Percentiles rank a stretch among this genome's conserved stretches.
These are phyloP conservation scores for Amoebophrya sp. DNA, from an alignment of 169 alveolate species.

Conservation along the genomic window DNA sequence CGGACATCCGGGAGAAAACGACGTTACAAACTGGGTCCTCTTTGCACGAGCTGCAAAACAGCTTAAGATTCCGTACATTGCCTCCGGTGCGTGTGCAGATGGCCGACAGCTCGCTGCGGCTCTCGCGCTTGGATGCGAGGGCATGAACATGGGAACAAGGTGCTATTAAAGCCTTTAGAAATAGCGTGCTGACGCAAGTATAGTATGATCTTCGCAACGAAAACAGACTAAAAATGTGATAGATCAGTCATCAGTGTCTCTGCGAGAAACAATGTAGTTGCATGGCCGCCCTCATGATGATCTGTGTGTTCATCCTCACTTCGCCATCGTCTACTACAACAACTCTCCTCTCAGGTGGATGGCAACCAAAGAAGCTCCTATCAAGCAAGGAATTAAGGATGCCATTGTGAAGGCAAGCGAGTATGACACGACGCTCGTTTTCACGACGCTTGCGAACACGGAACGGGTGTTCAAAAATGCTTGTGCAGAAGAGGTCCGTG, in stretches of 20 bases:
- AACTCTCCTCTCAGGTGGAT: no score
- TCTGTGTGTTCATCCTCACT: no score
- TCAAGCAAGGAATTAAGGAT: constrained; percentile 16
- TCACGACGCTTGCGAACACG: constrained; percentile 14
- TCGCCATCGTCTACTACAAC: no score
- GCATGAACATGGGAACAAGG: constrained; percentile 35
- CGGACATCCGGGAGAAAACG: constrained; percentile 34
- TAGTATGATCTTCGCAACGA: no score
- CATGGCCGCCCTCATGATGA: no score
- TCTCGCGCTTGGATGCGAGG: constrained; percentile 27
- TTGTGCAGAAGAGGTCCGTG: neutral
- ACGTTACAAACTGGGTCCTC: constrained; percentile 32
- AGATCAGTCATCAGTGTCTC: no score
- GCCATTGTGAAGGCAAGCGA: constrained; percentile 20
- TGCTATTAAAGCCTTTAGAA: no score
- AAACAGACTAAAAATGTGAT: no score
- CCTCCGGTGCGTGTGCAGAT: constrained; percentile 30
- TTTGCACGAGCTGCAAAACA: neutral
- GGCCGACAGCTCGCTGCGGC: constrained; percentile 29
- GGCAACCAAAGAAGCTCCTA: constrained; percentile 31
- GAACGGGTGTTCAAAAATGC: constrained; percentile 25
- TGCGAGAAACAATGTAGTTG: no score
- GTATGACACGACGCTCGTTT: constrained; percentile 18
- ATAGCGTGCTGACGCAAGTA: no score
- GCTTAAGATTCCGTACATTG: constrained; percentile 9